Evolutionary conservation across 441 rosid genomes (phyloP).

Genomic region (Dalechampia spathulata): DNA sequence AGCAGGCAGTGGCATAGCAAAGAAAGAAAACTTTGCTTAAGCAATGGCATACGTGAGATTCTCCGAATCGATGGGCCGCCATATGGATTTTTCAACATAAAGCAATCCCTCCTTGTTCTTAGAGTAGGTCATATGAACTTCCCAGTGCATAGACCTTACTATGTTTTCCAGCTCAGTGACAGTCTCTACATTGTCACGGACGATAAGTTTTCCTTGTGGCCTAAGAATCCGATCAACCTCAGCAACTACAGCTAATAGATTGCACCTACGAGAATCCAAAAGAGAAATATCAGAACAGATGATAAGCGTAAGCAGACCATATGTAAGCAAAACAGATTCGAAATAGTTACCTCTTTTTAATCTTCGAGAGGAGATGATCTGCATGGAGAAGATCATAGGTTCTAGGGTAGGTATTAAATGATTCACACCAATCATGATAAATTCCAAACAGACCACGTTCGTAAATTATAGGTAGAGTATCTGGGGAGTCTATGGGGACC

Average conservation of each 20-base stretch:
- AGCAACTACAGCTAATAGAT: slow-evolving; percentile 47
- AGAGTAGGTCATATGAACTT: slow-evolving; percentile 62
- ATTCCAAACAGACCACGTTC: slow-evolving; percentile 92
- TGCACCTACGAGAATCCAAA: slow-evolving; percentile 47
- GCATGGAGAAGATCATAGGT: slow-evolving; percentile 94
- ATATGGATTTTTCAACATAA: slow-evolving; percentile 58
- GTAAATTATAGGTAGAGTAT: slow-evolving; percentile 79
- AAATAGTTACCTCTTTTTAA: slow-evolving; percentile 54
- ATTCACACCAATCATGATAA: slow-evolving; percentile 96
- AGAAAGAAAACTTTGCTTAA: slow-evolving; percentile 15
- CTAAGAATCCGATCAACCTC: slow-evolving; percentile 84
- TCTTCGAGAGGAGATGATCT: slow-evolving; percentile 83
- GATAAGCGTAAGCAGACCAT: no score
- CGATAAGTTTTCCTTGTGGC: slow-evolving; percentile 80
- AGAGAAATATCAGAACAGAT: background rate
- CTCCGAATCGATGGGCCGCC: slow-evolving; percentile 70
- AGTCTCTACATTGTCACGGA: slow-evolving; percentile 56
- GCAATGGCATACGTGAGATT: slow-evolving; percentile 49
- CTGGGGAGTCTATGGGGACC: slow-evolving; percentile 73
- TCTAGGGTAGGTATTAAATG: slow-evolving; percentile 92
- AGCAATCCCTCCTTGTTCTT: slow-evolving; percentile 83
- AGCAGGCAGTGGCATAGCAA: slow-evolving; percentile 1
- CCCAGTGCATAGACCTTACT: slow-evolving; percentile 68
- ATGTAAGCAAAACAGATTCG: no score
- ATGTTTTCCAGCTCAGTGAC: slow-evolving; percentile 51